Conservation (phyloP, 495 filamentous ascomycete species). For the Jackrogersella multiformis region DNA sequence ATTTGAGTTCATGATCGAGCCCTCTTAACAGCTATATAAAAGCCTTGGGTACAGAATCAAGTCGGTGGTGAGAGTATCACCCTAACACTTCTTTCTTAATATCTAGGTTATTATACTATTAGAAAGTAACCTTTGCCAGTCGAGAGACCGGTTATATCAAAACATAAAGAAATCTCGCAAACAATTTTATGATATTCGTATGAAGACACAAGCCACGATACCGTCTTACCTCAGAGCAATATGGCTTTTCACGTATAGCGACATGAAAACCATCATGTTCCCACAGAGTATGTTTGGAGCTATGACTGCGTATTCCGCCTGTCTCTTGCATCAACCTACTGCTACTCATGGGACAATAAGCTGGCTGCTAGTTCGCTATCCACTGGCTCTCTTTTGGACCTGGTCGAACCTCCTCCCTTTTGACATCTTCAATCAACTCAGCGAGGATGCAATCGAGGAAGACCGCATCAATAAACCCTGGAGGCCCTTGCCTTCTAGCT, state of each 20-base stretch:
- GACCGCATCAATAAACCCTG: constrained; percentile 67
- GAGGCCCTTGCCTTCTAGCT: constrained; percentile 58
- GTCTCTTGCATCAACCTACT: not conserved
- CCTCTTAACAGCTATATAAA: not conserved
- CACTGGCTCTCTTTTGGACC: constrained; percentile 13
- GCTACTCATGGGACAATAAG: not conserved
- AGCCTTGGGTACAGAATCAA: too few species aligned
- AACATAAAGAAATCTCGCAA: not conserved
- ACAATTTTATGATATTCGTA: not conserved
- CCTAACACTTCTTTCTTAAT: too few species aligned
- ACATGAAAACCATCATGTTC: constrained; percentile 14
- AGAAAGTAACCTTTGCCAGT: too few species aligned
- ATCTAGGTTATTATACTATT: too few species aligned
- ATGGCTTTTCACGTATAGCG: constrained; percentile 16
- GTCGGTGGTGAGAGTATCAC: too few species aligned
- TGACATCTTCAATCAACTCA: constrained; percentile 59
- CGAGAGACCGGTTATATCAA: too few species aligned
- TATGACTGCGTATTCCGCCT: constrained; percentile 6
- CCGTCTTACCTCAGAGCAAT: not conserved
- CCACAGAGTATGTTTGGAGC: constrained; percentile 5
- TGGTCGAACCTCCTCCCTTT: constrained; percentile 55
- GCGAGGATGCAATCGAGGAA: constrained; percentile 54
- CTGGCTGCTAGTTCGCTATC: constrained; percentile 5
- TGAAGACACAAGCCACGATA: not conserved
- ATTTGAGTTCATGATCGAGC: not conserved